phyloP scores from a whole-genome alignment of 768 basidiomycete species.

The Candolleomyces efflorescens region DNA sequence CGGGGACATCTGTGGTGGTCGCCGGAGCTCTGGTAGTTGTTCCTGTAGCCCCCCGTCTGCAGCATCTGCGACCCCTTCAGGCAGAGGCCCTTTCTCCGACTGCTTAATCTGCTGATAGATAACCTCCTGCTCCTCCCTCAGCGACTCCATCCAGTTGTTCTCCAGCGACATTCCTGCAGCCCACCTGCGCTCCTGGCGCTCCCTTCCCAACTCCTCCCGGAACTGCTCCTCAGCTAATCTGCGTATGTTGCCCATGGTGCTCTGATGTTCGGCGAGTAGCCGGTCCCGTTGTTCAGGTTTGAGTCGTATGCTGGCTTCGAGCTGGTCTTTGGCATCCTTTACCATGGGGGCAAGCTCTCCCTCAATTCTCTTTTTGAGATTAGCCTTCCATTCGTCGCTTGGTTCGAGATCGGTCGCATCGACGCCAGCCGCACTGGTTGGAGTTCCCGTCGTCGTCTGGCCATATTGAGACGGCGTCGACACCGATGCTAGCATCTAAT shows the following conservation, averaged over 20 bases:
- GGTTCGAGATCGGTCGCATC: constrained; percentile 37
- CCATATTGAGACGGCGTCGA: too few relatives aligned
- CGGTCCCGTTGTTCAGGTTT: constrained; percentile 26
- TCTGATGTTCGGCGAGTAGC: constrained; percentile 33
- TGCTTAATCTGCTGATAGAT: constrained; percentile 47
- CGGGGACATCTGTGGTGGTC: too few relatives aligned
- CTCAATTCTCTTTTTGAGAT: constrained; percentile 46
- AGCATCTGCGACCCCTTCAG: too few relatives aligned
- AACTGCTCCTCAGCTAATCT: constrained; percentile 44
- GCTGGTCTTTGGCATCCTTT: constrained; percentile 60
- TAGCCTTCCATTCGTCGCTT: constrained; percentile 51
- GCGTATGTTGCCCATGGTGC: constrained; percentile 41
- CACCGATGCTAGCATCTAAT: too few relatives aligned
- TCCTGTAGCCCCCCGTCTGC: too few relatives aligned
- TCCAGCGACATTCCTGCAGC: constrained; percentile 31
- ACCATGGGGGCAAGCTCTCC: constrained; percentile 38
- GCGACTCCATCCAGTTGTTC: constrained; percentile 24
- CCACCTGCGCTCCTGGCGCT: constrained; percentile 49
- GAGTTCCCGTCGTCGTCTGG: too few relatives aligned
- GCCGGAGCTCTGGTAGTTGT: too few relatives aligned
- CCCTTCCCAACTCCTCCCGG: constrained; percentile 37
- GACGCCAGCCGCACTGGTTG: too few relatives aligned
- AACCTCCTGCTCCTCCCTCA: constrained; percentile 33
- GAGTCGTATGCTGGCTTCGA: constrained; percentile 47
- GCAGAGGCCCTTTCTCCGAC: background rate